Percentiles rank a stretch among this genome's conserved stretches.
Evolutionary conservation across 495 filamentous ascomycete genomes (phyloP).

Genomic region (Amorphotheca resinae): DNA sequence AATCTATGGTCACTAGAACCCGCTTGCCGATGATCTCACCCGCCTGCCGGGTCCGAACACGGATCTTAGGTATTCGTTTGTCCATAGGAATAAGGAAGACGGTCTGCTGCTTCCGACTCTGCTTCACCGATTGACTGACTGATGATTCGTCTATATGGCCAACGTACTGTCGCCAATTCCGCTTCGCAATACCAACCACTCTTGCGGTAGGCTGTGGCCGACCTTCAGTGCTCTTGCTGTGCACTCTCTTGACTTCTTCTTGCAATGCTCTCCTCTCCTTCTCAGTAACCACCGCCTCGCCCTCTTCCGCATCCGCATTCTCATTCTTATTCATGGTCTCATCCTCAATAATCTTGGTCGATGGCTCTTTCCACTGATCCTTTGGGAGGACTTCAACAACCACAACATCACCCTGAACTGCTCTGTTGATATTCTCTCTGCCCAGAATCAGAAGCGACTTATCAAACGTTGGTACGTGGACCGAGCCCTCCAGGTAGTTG

Average conservation of each 20-base stretch:
- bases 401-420: conserved; percentile 81
- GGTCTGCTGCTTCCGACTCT: conserved; percentile 73
- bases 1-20: conserved; percentile 88
- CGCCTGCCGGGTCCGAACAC: conserved; percentile 81
- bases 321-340: conserved; percentile 87
- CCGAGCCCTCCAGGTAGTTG: conserved; percentile 89
- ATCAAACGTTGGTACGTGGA: conserved; percentile 81
- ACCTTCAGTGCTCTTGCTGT: conserved; percentile 66
- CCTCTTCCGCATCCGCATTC: conserved; percentile 66
- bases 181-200: conserved; percentile 84
- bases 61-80: conserved; percentile 90
- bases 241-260: conserved; percentile 78
- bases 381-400: conserved; percentile 86
- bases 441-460: conserved; percentile 78
- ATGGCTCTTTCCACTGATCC: conserved; percentile 93
- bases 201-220: conserved; percentile 80
- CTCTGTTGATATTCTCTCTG: conserved; percentile 91
- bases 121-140: conserved; percentile 51
- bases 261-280: conserved; percentile 75
- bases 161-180: conserved; percentile 97
- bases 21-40: conserved; percentile 78
- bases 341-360: conserved; percentile 90
- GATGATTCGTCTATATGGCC: conserved; percentile 86
- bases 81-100: conserved; percentile 97
- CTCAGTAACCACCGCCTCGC: conserved; percentile 64